phyloP scores from a whole-genome alignment of 176 grass and related monocot species.

The Ananas comosus region DNA sequence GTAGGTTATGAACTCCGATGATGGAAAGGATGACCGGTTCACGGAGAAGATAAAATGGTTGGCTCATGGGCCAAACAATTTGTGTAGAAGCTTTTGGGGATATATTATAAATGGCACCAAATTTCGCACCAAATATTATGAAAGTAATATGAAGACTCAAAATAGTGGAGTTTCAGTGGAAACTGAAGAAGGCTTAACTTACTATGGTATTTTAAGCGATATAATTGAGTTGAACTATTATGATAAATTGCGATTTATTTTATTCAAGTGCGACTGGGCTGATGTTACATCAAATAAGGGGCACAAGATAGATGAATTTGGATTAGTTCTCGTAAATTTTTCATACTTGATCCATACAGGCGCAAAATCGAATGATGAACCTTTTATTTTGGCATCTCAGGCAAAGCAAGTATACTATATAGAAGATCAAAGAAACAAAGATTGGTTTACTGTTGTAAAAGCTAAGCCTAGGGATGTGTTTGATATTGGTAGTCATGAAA shows the following conservation, averaged over 20 bases:
- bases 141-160: background rate
- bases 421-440: no score
- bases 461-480: no score
- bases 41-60: background rate
- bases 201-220: background rate
- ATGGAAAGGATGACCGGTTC: no score
- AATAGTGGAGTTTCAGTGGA: background rate
- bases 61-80: background rate
- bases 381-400: no score
- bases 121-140: background rate
- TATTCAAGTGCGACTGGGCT: slow-evolving; percentile 11
- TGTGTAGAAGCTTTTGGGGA: background rate
- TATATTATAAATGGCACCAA: slow-evolving; percentile 3
- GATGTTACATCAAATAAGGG: background rate
- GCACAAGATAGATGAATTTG: no score
- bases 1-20: no score
- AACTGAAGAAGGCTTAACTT: background rate
- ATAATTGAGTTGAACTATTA: background rate
- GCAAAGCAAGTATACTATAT: no score
- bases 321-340: no score
- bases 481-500: no score
- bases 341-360: no score
- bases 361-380: no score
- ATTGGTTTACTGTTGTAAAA: no score
- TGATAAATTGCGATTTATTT: background rate